Evolutionary conservation across 2,329 filamentous ascomycete genomes (phyloP), one percentile per base, ranked within the genome.

Genomic region (Scedosporium minutisporum): DNA sequence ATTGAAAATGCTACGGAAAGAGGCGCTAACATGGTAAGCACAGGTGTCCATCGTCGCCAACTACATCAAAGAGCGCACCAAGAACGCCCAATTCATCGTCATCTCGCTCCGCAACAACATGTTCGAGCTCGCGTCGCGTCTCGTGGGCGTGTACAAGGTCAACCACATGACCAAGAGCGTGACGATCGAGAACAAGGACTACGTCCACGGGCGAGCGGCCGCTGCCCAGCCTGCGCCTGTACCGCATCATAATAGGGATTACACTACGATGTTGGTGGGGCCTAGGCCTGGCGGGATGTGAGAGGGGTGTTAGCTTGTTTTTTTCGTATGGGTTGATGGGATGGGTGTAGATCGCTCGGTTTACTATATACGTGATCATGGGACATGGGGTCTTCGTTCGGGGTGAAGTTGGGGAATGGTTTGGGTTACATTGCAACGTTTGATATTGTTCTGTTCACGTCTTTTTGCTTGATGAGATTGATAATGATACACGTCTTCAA

Each of bases 1-100:
- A 3, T 51, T 48, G 63, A 23, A 51, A 62, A 25, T 60, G 55
- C 44, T 53, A 33, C 62, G 5, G 7, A 14, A 27, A 55, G 4
- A 18, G 16, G 2, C 12, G 7, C 18, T 38, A 14, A 38, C 33
- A 38, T 38, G 9, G 33, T 10, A 12, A 38, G 23, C 9, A 5
- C 68, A 93, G 91, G 90, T 97, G 48, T 96, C 92, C 1, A 99
- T 99, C 71, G 95, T 99, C 57, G 95, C 95, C 64, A 95, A 92
- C 70, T 99, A 99, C 75, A 99, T 99, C 82, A 97, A 97, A 78
- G 95, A 99, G 79, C 84, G 95, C 62, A 99, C 95, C 65, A 97
- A 97, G 82, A 99, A 99, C 76, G 96, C 95, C 1, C 95, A 99
- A 73, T 99, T 99, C 74, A 95, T 99, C 69, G 95, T 99, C 71